These are phyloP conservation scores for Vickermania ingenoplastis DNA, from an alignment of 208 protist species.

Conservation along the genomic window DNA sequence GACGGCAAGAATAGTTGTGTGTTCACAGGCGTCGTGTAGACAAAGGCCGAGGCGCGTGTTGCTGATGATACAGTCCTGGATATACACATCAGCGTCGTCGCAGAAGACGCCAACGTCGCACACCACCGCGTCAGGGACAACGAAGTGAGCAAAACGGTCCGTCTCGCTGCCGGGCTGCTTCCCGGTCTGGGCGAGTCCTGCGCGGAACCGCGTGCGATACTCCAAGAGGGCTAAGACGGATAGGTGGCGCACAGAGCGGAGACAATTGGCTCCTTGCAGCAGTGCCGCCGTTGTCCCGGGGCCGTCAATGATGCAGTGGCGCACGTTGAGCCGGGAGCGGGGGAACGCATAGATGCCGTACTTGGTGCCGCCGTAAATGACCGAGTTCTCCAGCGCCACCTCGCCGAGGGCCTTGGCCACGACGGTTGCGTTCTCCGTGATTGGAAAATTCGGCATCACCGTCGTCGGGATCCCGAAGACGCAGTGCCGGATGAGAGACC, in stretches of 20 bases:
- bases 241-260: conserved; percentile 11
- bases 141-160: conserved; percentile 17
- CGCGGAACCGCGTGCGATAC: conserved; percentile 15
- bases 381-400: conserved; percentile 32
- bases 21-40: conserved; percentile 36
- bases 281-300: conserved; percentile 14
- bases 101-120: conserved; percentile 59
- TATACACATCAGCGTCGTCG: conserved; percentile 58
- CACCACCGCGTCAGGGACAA: conserved; percentile 13
- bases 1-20: conserved; percentile 16
- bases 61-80: conserved; percentile 55
- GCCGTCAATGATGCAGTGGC: conserved; percentile 42
- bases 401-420: conserved; percentile 45
- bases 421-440: conserved; percentile 21
- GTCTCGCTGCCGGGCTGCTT: not conserved
- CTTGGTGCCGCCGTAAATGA: conserved; percentile 50
- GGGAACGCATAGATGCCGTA: conserved; percentile 74
- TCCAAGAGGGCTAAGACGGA: conserved; percentile 15
- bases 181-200: not conserved
- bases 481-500: conserved; percentile 47
- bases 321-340: conserved; percentile 26
- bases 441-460: conserved; percentile 4
- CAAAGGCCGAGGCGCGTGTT: conserved; percentile 49
- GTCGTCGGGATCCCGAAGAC: conserved; percentile 37
- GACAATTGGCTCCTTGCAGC: not conserved